Percentiles rank a stretch among this genome's conserved stretches.
Evolutionary conservation across 2,329 filamentous ascomycete species (phyloP).

Genomic region (Diaporthe citriasiana): DNA sequence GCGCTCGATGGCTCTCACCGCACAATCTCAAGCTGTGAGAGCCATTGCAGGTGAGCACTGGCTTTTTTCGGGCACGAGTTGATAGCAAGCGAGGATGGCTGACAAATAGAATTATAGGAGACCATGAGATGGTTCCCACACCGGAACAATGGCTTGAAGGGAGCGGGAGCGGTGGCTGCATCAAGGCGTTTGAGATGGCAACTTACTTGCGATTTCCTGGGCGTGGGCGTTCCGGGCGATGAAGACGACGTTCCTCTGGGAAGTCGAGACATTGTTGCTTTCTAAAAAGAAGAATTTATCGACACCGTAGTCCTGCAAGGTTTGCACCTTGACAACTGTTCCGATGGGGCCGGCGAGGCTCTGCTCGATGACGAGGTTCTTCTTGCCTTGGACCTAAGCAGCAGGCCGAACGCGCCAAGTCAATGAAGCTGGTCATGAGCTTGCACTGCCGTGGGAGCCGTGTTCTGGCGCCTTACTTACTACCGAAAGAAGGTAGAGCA

Average conservation of each 20-base stretch:
- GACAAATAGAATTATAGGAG: slow-evolving; percentile 60
- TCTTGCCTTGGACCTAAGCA: slow-evolving; percentile 93
- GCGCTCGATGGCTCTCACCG: slow-evolving; percentile 67
- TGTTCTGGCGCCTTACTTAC: slow-evolving; percentile 73
- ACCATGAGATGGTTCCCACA: slow-evolving; percentile 49
- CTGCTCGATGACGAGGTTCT: slow-evolving; percentile 95
- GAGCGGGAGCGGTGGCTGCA: not conserved
- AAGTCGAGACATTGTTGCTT: slow-evolving; percentile 94
- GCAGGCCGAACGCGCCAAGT: slow-evolving; percentile 38
- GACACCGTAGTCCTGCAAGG: slow-evolving; percentile 95
- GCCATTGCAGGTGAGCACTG: slow-evolving; percentile 59
- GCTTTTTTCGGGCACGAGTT: slow-evolving; percentile 44
- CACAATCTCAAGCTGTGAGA: slow-evolving; percentile 48
- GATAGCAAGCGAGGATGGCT: slow-evolving; percentile 69
- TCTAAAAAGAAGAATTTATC: slow-evolving; percentile 98
- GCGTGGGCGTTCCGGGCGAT: slow-evolving; percentile 92
- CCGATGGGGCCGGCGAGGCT: slow-evolving; percentile 90
- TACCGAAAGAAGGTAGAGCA: slow-evolving; percentile 91
- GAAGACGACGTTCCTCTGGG: slow-evolving; percentile 95
- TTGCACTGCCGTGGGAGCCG: slow-evolving; percentile 33
- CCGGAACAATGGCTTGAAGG: not conserved
- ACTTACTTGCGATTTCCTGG: slow-evolving; percentile 88
- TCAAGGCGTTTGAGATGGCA: slow-evolving; percentile 28
- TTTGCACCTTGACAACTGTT: slow-evolving; percentile 94
- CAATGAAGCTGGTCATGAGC: slow-evolving; percentile 43